Percentiles rank a stretch among this genome's conserved stretches.
These are phyloP conservation scores for Ophiostoma ulmi DNA, from an alignment of 2,329 filamentous ascomycete genomes.

Conservation along the genomic window DNA sequence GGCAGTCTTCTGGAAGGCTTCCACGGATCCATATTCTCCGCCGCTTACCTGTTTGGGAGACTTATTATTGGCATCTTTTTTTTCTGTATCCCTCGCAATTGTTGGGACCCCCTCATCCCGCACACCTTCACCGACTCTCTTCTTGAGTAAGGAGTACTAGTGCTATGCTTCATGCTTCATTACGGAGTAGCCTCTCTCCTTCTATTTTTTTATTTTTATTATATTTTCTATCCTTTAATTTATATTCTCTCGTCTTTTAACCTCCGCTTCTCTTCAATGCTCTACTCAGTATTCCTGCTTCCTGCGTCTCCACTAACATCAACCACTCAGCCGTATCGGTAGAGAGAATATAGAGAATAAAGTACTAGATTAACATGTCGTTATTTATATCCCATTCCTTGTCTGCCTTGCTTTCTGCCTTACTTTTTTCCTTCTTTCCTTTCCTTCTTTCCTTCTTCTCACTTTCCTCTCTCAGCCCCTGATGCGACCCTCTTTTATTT, in stretches of 20 bases:
- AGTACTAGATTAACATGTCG: not conserved
- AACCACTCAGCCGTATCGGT: constrained; percentile 7
- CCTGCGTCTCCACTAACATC: not conserved
- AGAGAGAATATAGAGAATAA: not conserved
- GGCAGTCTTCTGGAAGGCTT: constrained; percentile 14
- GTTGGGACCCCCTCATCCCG: not conserved
- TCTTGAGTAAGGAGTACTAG: not conserved
- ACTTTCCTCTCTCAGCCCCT: not conserved
- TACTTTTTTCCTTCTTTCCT: not conserved
- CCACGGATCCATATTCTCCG: not conserved
- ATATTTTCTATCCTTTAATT: not conserved
- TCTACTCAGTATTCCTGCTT: not conserved
- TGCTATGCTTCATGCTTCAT: not conserved
- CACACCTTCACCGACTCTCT: not conserved
- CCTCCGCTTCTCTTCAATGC: not conserved
- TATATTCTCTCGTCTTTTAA: not conserved
- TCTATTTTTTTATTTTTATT: not conserved
- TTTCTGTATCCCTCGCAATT: not conserved
- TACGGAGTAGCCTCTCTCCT: not conserved
- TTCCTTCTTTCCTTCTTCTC: not conserved
- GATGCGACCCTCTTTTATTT: not conserved
- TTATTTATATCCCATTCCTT: not conserved
- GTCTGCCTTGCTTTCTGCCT: not conserved
- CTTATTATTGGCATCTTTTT: not conserved
- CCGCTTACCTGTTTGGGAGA: not conserved